Conservation (phyloP, 352 stramenopile species). For the Lagenidium sp. region DNA sequence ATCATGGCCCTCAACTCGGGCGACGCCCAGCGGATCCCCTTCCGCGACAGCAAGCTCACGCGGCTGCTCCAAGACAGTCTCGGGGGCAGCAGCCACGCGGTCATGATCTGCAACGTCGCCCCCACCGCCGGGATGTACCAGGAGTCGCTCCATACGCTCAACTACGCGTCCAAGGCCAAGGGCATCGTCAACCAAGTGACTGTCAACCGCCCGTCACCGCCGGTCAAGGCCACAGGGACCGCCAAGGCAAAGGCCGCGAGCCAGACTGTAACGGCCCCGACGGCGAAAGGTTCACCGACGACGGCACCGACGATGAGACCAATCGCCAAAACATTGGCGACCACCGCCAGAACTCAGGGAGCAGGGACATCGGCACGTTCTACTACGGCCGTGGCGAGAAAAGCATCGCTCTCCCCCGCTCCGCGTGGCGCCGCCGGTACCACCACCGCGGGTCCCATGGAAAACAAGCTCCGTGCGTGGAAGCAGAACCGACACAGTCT, state of each 20-base stretch:
- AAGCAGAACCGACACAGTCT: conserved; percentile 4
- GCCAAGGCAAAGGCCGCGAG: not conserved
- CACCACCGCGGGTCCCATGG: conserved; percentile 5
- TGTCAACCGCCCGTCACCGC: conserved; percentile 4
- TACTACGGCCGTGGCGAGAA: too few relatives aligned
- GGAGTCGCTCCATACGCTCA: conserved; percentile 30
- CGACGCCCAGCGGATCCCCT: conserved; percentile 62
- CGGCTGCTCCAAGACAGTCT: conserved; percentile 54
- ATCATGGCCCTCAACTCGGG: conserved; percentile 56
- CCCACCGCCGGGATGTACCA: conserved; percentile 13
- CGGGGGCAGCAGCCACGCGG: conserved; percentile 22
- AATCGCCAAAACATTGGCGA: not conserved
- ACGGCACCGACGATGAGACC: not conserved
- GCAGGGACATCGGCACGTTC: not conserved
- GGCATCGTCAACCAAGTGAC: conserved; percentile 21
- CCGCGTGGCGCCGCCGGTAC: too few relatives aligned
- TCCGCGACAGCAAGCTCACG: conserved; percentile 65
- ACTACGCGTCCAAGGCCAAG: conserved; percentile 26
- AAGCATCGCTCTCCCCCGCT: too few relatives aligned
- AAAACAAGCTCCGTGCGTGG: conserved; percentile 10
- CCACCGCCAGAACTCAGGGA: not conserved
- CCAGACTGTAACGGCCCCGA: too few relatives aligned
- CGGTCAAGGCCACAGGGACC: not conserved
- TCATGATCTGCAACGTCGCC: conserved; percentile 37
- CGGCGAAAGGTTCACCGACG: too few relatives aligned